Evolutionary conservation across 2,329 filamentous ascomycete species (phyloP), one percentile per base, ranked within the genome.

Genomic region (Aspergillus fischeri): DNA sequence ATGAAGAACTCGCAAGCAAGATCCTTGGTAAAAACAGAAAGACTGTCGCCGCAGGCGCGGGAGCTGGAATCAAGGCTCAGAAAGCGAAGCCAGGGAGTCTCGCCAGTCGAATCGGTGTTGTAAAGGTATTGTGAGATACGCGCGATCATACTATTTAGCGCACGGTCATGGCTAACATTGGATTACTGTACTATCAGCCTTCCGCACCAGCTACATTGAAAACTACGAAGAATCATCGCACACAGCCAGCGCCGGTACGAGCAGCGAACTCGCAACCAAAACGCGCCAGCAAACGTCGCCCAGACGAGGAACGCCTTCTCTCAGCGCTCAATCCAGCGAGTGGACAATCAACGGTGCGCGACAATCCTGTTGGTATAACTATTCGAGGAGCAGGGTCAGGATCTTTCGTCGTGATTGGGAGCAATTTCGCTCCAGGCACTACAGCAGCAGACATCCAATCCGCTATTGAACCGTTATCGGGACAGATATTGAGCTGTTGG

Each of bases 371-470:
- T 49, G 64, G 80, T 41, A 77, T 86, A 58, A 82, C 73, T 67
- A 86, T 87, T 58, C 79, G 79, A 67, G 85, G 85, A 51, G 70
- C 73, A 21, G 76, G 77, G 11, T 73, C 73, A 10, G 81, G 81
- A 1, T 83, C 83, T 2, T 84, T 80, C 65, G 77, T 82, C 5
- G 81, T 88, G 6, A 71, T 84, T 52, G 85, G 83, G 6, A 80
- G 79, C 67, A 87, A 87, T 71, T 87, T 88, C 67, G 84, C 84
- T 14, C 81, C 81, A n/a, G 85, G 85, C 17, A 88, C 85, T 0
- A 86, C 84, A 2, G 84, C 84, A 17, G 83, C 82, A 27, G 85
- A 88, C 63, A 87, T 88, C 49, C 82, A 86, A 66, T 80, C 83
- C 45, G 84, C 85, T 29, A 77, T 87, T 68, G 75, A 77, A 54